Base-by-base conservation (phyloP, 345 rosid species). In the Eucalyptus pumila region DNA sequence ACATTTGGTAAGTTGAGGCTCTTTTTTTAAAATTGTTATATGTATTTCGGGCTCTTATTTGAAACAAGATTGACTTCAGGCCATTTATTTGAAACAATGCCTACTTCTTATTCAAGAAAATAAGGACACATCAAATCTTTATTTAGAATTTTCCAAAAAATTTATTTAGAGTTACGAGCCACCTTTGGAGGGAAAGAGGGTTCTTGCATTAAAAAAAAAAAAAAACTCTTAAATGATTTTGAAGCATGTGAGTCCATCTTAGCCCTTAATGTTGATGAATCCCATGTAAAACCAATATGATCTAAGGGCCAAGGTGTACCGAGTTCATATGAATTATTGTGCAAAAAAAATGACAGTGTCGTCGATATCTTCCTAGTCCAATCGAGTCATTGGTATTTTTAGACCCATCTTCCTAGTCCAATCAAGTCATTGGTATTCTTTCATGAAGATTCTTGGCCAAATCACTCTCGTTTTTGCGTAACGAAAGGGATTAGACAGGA, bases 61-160 rank as follows among this genome's bases (percentile, higher is more conserved):
- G 5, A 5, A 49, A 49, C 0, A 5, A 49, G 0, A 3, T 49
- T 14, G 3, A 49, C 5, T 49, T 49, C 0, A 0, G 6, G 50
- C 0, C 0, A 7, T 51, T 51, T 51, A 51, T 52, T 52, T 52
- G 2, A 51, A 52, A 52, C 4, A 8, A 52, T 52, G 58, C 0
- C 58, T 52, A 8, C 0, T 52, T 52, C 56, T 52, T 19, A 52
- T 17, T 7, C 2, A 19, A 52, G 56, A 52, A 52, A 52, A 52
- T 19, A 52, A 52, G 1, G 0, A 19, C 0, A 19, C 58, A 19
- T 52, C 58, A 52, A 52, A 52, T 0, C 0, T 3, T 52, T 52
- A 52, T 52, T 52, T 52, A 52, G 24, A 52, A 52, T 52, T 52
- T 52, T 52, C 0, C 4, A 4, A 52, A 52, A 52, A 52, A 52